Conservation (phyloP, 2,329 filamentous ascomycete genomes). For the Cytospora paraplurivora region DNA sequence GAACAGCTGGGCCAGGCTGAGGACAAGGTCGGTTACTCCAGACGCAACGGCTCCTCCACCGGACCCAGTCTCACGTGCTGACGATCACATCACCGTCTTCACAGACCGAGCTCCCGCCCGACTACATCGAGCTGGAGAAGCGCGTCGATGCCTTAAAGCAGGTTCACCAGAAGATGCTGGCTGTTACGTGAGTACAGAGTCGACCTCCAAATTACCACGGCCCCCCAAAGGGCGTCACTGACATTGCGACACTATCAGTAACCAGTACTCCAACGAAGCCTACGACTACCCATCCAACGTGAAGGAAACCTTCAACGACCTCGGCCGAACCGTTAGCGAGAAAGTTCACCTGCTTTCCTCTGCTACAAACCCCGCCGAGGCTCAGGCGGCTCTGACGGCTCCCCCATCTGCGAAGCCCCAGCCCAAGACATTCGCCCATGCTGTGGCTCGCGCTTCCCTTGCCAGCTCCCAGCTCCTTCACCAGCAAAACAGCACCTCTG, state of each 20-base stretch:
- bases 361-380: slow-evolving; percentile 84
- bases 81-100: slow-evolving; percentile 13
- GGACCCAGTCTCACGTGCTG: slow-evolving; percentile 1
- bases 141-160: slow-evolving; percentile 95
- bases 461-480: slow-evolving; percentile 83
- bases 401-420: slow-evolving; percentile 90
- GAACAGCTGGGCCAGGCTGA: slow-evolving; percentile 94
- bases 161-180: slow-evolving; percentile 95
- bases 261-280: slow-evolving; percentile 86
- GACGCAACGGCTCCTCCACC: not conserved
- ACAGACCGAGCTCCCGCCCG: slow-evolving; percentile 91
- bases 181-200: slow-evolving; percentile 76
- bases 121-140: slow-evolving; percentile 99
- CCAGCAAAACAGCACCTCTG: slow-evolving; percentile 75
- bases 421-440: slow-evolving; percentile 98
- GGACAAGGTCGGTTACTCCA: slow-evolving; percentile 68
- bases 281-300: slow-evolving; percentile 97
- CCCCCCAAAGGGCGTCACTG: not conserved
- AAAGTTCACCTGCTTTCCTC: slow-evolving; percentile 90
- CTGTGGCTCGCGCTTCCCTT: slow-evolving; percentile 86
- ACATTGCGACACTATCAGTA: slow-evolving; percentile 52
- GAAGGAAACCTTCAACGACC: slow-evolving; percentile 95
- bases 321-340: slow-evolving; percentile 92
- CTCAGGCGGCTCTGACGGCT: slow-evolving; percentile 89
- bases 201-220: not conserved